phyloP scores from a whole-genome alignment of 2,329 filamentous ascomycete species.

The Ophiocordyceps sinensis region DNA sequence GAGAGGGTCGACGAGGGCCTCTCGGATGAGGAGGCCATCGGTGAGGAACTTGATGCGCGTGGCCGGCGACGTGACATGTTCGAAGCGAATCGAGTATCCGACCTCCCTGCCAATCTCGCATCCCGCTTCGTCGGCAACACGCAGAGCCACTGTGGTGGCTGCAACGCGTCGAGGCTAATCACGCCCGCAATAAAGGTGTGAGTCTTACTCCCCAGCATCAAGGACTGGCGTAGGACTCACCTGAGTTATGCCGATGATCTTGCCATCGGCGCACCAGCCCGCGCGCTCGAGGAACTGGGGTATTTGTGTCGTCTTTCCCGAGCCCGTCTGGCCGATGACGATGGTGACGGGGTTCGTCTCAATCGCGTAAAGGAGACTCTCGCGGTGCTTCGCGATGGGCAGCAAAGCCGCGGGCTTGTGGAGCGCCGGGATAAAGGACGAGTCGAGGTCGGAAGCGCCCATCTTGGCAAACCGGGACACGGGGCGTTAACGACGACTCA shows the following conservation, averaged over 20 bases:
- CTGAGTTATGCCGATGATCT: conserved; percentile 79
- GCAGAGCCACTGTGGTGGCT: conserved; percentile 73
- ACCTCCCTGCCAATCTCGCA: conserved; percentile 81
- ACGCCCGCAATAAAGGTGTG: conserved; percentile 2
- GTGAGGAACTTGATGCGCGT: conserved; percentile 93
- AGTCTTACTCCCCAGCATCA: not conserved
- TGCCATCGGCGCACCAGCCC: conserved; percentile 78
- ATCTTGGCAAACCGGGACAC: conserved; percentile 16
- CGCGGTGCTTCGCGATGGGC: conserved; percentile 72
- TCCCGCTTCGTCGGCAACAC: conserved; percentile 80
- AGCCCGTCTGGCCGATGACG: conserved; percentile 85
- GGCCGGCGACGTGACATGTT: conserved; percentile 73
- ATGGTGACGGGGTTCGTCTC: conserved; percentile 77
- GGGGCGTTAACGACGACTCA: too few relatives aligned
- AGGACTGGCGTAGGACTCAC: conserved; percentile 30
- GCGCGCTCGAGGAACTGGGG: conserved; percentile 80
- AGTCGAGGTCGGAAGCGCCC: conserved; percentile 41
- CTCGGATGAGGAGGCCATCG: conserved; percentile 78
- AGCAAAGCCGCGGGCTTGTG: conserved; percentile 75
- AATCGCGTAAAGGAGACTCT: conserved; percentile 70
- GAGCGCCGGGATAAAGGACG: conserved; percentile 60
- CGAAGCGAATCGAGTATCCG: conserved; percentile 84
- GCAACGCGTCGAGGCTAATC: conserved; percentile 72
- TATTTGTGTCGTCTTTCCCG: conserved; percentile 90
- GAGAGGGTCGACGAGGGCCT: conserved; percentile 85